Evolutionary conservation across 1,284 basidiomycete genomes (phyloP).

Genomic region (Tremellales sp.): DNA sequence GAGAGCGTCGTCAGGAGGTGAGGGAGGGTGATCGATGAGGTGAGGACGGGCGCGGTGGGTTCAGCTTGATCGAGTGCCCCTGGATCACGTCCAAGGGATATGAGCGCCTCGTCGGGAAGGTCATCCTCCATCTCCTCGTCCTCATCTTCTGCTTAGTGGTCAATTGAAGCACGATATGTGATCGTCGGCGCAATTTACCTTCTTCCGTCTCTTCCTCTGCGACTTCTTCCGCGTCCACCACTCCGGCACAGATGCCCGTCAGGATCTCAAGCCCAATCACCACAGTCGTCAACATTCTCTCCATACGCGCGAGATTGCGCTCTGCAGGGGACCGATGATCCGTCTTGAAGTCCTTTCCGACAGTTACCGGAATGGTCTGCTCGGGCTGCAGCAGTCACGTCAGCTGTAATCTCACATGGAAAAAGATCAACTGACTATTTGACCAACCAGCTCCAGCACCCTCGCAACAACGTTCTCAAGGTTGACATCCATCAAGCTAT

Average conservation of each 20-base stretch:
- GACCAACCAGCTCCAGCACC: constrained; percentile 58
- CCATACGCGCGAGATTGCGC: constrained; percentile 67
- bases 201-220: constrained; percentile 37
- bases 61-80: constrained; percentile 27
- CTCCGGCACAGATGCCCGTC: constrained; percentile 78
- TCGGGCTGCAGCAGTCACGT: constrained; percentile 15
- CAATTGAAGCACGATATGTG: background rate
- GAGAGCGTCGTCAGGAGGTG: constrained; percentile 50
- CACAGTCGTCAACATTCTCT: constrained; percentile 66
- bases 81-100: constrained; percentile 44
- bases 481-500: constrained; percentile 64
- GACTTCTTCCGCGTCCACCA: constrained; percentile 62
- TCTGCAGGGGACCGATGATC: constrained; percentile 68
- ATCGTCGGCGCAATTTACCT: constrained; percentile 8
- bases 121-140: constrained; percentile 47
- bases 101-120: constrained; percentile 47
- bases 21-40: constrained; percentile 31
- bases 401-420: background rate
- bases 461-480: constrained; percentile 55
- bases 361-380: constrained; percentile 18
- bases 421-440: constrained; percentile 51
- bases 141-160: constrained; percentile 26
- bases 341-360: constrained; percentile 40
- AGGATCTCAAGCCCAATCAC: constrained; percentile 79
- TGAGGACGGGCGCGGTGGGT: constrained; percentile 34